Evolutionary conservation across 2,329 filamentous ascomycete species (phyloP), one percentile per base, ranked within the genome.

Genomic region (Talaromyces islandicus): DNA sequence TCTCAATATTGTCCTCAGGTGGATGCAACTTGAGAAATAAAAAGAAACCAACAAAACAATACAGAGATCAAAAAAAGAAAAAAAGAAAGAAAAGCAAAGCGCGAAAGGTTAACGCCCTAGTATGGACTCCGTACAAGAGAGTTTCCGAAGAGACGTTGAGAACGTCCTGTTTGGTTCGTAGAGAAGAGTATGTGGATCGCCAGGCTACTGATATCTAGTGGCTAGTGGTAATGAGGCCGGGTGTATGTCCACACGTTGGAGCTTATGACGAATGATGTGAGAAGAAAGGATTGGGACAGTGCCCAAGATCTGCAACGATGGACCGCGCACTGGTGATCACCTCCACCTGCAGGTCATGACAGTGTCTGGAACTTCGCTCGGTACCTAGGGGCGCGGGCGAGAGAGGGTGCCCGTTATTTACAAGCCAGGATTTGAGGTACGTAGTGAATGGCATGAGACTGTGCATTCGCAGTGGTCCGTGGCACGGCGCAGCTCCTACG

Each of bases 261-360:
- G 30, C 32, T 56, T 55, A 60, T 60, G 58, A 57, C 58, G 58
- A 60, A 57, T 60, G 27, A 60, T 60, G 54, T 53, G 29, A 51
- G 27, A 54, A 54, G 48, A 54, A 57, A 57, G 48, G 54, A 60
- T 57, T 54, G 29, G 59, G 53, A 46, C 59, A 60, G 41, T 54
- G 59, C 54, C 58, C 54, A 56, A 53, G 59, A 61, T 61, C 59
- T 61, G 59, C 59, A 61, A 43, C 54, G 59, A 41, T 48, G 56
- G 59, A 57, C 53, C 54, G 58, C 58, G 54, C 53, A 57, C 59
- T 29, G 57, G 41, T 59, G 60, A 62, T 61, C 59, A 58, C 55
- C 55, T 64, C 61, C 60, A 59, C 52, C 62, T 64, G 62, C 60
- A 64, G 58, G 62, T 62, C 58, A 64, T 64, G 62, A 58, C 58